Evolutionary conservation across 345 rosid species (phyloP), one percentile per base, ranked within the genome.

Genomic region (Boechera retrofracta): DNA sequence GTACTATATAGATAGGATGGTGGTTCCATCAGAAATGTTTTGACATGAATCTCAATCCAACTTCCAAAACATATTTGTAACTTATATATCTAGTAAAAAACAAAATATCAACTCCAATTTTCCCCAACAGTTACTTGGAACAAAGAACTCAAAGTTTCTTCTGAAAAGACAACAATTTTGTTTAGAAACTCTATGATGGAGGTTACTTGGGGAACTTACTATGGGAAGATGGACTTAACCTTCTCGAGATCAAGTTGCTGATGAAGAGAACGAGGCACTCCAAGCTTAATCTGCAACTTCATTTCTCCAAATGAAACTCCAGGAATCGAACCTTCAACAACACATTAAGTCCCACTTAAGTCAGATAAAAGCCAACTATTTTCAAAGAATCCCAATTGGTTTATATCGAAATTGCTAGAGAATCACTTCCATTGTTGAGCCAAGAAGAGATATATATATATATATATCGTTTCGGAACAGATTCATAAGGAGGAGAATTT

Each of bases 261-360:
- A 68, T 90, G 97, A 54, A 94, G 90, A 70, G 93, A 86, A 80
- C 42, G 88, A 57, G 97, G 98, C 64, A 94, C 97, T 69, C 98
- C 97, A 29, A 92, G 86, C 86, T 90, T 94, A 78, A 94, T 86
- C 81, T 82, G 81, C 31, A 92, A 82, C 79, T 94, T 94, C 98
- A 94, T 89, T 80, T 94, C 90, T 53, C 76, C 97, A 79, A 86
- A 87, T 44, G 96, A 55, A 72, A 91, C 89, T 54, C 98, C 98
- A 35, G 96, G 97, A 71, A 92, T 89, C 18, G 98, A 89, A 59
- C 97, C 98, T 93, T 91, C 60, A 79, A 49, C 48, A 60, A 59
- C 48, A 59, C 62, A 78, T 52, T 21, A 15, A 67, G 21, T 31
- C 31, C 45, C 57, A 77, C 15, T 31, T 2, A 47, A 67, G 31